These are phyloP conservation scores for Albatrellus sp. DNA, from an alignment of 1,284 basidiomycete genomes.

Conservation along the genomic window DNA sequence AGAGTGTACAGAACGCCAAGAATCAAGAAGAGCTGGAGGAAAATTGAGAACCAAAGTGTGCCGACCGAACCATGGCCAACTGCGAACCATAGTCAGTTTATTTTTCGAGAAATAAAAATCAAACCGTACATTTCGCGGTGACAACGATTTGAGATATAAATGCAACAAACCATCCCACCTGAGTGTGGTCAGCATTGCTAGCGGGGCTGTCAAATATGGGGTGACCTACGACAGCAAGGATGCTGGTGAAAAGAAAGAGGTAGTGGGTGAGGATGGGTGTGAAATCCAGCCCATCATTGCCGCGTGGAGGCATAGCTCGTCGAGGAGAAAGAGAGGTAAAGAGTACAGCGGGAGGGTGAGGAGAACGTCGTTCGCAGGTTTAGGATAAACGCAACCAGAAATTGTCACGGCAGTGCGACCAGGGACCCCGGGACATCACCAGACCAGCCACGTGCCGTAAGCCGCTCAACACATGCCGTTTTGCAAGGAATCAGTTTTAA, in stretches of 20 bases:
- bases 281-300: constrained; percentile 58
- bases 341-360: constrained; percentile 2
- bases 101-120: constrained; percentile 2
- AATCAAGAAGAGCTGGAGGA: constrained; percentile 75
- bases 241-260: constrained; percentile 77
- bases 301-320: constrained; percentile 31
- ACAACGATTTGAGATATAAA: constrained; percentile 75
- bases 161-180: constrained; percentile 87
- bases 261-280: constrained; percentile 84
- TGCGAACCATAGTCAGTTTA: constrained; percentile 13
- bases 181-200: constrained; percentile 4
- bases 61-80: constrained; percentile 42
- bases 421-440: not conserved
- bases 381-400: not conserved
- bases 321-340: constrained; percentile 4
- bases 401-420: not conserved
- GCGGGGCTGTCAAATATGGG: constrained; percentile 4
- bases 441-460: too few relatives aligned
- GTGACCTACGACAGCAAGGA: constrained; percentile 60
- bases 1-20: constrained; percentile 73
- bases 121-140: constrained; percentile 34
- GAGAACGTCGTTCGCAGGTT: not conserved
- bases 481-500: too few relatives aligned
- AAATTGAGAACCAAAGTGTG: constrained; percentile 87
- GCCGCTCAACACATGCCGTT: too few relatives aligned